phyloP scores from a whole-genome alignment of 768 basidiomycete species.

The Pisolithus marmoratus region DNA sequence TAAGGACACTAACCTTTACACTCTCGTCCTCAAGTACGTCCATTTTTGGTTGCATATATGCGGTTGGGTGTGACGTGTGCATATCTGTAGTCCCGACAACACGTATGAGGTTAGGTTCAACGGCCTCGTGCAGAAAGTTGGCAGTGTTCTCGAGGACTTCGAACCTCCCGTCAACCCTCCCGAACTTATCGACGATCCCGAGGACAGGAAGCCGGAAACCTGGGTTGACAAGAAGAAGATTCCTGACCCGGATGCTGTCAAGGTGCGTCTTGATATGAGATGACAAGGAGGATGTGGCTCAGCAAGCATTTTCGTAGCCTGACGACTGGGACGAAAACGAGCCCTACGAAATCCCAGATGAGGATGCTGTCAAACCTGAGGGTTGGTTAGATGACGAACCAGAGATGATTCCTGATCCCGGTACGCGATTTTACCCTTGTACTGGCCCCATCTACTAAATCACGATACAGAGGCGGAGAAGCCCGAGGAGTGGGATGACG shows the following conservation, averaged over 20 bases:
- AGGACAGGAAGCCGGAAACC: slow-evolving; percentile 82
- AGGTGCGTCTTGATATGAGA: slow-evolving; percentile 39
- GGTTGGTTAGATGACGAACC: slow-evolving; percentile 95
- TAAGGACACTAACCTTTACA: slow-evolving; percentile 92
- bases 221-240: slow-evolving; percentile 94
- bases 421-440: slow-evolving; percentile 32
- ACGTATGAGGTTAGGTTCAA: slow-evolving; percentile 91
- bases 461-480: slow-evolving; percentile 64
- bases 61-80: not conserved
- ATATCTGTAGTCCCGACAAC: slow-evolving; percentile 69
- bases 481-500: slow-evolving; percentile 99
- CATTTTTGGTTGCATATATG: not conserved
- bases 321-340: slow-evolving; percentile 98
- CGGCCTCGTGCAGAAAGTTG: slow-evolving; percentile 72
- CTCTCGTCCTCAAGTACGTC: slow-evolving; percentile 83
- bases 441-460: slow-evolving; percentile 1
- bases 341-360: slow-evolving; percentile 86
- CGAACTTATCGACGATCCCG: slow-evolving; percentile 88
- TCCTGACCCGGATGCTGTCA: slow-evolving; percentile 74
- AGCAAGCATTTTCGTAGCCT: slow-evolving; percentile 43
- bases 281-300: not conserved
- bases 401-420: slow-evolving; percentile 77
- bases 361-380: slow-evolving; percentile 83
- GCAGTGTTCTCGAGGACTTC: slow-evolving; percentile 90
- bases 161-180: slow-evolving; percentile 89